Percentiles rank a stretch among this genome's conserved stretches.
phyloP scores from a whole-genome alignment of 352 stramenopile species.

The Globisporangium heterothallicum region DNA sequence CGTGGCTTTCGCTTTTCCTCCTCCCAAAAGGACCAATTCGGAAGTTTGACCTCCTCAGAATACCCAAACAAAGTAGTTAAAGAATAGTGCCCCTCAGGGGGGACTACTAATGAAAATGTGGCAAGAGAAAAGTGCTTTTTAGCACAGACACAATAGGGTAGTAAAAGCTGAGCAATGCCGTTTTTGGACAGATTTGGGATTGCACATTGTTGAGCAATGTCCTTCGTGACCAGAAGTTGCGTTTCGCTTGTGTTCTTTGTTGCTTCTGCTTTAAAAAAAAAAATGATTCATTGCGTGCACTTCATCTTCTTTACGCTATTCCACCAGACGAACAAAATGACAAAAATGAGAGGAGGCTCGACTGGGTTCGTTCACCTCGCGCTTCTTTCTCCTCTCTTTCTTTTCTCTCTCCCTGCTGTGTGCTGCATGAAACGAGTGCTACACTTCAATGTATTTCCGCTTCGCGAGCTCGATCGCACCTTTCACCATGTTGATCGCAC shows the following conservation, averaged over 20 bases:
- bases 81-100: neutral
- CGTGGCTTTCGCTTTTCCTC: neutral
- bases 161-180: no score
- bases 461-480: slow-evolving; percentile 80
- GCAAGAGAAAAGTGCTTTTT: neutral
- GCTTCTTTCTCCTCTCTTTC: slow-evolving; percentile 3
- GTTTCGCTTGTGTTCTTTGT: no score
- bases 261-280: no score
- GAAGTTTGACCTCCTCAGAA: no score
- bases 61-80: no score
- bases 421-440: slow-evolving; percentile 12
- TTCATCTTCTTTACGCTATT: slow-evolving; percentile 11
- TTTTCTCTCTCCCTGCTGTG: neutral
- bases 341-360: slow-evolving; percentile 10
- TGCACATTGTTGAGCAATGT: no score
- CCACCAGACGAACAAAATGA: slow-evolving; percentile 13
- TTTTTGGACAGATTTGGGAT: no score
- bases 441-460: slow-evolving; percentile 66
- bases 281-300: no score
- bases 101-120: neutral
- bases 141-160: no score
- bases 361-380: neutral
- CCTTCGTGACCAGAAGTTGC: neutral
- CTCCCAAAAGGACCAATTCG: neutral
- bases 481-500: slow-evolving; percentile 88